Base-by-base conservation (phyloP, 2,329 filamentous ascomycete genomes). In the Colletotrichum tanaceti region DNA sequence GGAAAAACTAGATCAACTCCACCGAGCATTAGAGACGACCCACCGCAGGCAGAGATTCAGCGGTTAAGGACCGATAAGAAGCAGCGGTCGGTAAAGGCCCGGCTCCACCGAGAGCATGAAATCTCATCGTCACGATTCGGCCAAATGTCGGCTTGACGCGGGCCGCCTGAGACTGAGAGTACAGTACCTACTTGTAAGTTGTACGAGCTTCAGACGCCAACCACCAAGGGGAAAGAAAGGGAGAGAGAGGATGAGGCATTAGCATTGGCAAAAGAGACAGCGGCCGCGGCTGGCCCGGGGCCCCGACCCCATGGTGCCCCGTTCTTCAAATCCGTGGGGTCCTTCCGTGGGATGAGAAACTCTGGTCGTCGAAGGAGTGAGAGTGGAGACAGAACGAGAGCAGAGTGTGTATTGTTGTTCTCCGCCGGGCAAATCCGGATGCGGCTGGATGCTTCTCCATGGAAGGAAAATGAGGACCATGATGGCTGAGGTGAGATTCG, bases 41-140 rank as follows among this genome's bases (percentile, higher is more conserved):
- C 67, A 64, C 67, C 58, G 58, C 39, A 35, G 46, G 39, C 53
- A 55, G 35, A 70, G 63, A 67, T 68, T 68, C 58, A 70, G 66
- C 66, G 66, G 62, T 65, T 69, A 70, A 67, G 67, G 67, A 67
- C 67, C 67, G 67, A 70, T 70, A 70, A 57, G 67, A 55, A 53
- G 58, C 57, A 68, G 58, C 46, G 49, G 58, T 67, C 64, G 63
- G 58, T 68, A 63, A 62, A 68, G 63, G 41, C 38, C 63, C 63
- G 58, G 67, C 20, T 63, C 67, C 67, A 70, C 67, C 58, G 67
- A 63, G 52, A 58, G 67, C 67, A 70, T 70, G 47, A 70, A 70
- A 67, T 52, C 16, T 41, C 46, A 46, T 70, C 39, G 67, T 70
- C 58, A 62, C 49, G 20, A 63, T 68, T 54, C 67, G 67, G 67